Percentiles rank a stretch among this genome's conserved stretches.
Conservation (phyloP, 2,329 filamentous ascomycete genomes). For the Periconia digitata region DNA sequence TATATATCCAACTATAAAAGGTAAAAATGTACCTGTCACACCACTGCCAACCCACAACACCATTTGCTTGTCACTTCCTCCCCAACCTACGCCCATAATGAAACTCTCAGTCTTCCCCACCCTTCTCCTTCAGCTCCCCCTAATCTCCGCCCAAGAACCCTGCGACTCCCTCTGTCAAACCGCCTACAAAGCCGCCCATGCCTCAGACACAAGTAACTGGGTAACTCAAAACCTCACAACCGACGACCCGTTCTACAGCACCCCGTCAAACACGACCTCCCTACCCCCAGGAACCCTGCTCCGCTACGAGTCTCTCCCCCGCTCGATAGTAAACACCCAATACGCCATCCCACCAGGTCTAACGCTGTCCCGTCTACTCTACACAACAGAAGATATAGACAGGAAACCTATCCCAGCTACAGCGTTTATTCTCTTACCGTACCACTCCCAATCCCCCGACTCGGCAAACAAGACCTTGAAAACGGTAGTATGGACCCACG, state of each 20-base stretch:
- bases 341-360: conserved; percentile 18
- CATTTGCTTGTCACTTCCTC: too few relatives aligned
- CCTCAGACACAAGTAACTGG: neutral
- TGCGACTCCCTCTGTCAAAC: conserved; percentile 5
- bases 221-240: conserved; percentile 10
- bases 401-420: conserved; percentile 21
- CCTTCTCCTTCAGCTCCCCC: neutral
- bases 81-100: too few relatives aligned
- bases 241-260: conserved; percentile 17
- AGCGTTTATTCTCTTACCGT: conserved; percentile 22
- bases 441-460: conserved; percentile 11
- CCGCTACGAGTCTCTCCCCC: conserved; percentile 19
- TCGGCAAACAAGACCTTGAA: conserved; percentile 12
- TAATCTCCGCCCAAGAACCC: neutral
- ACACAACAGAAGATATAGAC: conserved; percentile 26
- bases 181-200: conserved; percentile 2
- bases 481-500: conserved; percentile 20
- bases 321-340: conserved; percentile 14
- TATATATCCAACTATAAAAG: too few relatives aligned
- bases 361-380: conserved; percentile 21
- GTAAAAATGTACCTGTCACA: too few relatives aligned
- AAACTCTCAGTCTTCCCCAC: neutral
- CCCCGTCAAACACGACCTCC: conserved; percentile 12
- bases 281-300: conserved; percentile 21
- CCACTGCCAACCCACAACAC: too few relatives aligned